phyloP scores from a whole-genome alignment of 805 yeast genomes.

The Schwanniomyces sp. region DNA sequence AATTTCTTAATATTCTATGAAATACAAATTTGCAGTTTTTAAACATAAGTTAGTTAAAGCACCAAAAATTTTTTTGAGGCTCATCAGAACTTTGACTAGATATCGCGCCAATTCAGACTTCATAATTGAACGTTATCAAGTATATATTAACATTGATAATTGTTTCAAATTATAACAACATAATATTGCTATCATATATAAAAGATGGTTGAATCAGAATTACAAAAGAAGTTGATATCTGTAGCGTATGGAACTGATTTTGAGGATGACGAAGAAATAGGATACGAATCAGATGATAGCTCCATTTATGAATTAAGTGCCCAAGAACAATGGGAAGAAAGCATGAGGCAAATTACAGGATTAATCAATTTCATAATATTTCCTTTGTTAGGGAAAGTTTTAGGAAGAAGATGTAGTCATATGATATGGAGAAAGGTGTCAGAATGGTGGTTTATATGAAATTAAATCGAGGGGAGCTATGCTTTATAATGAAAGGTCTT shows the following conservation, averaged over 20 bases:
- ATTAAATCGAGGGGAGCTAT: background rate
- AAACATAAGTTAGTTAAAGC: constrained; percentile 1
- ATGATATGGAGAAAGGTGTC: constrained; percentile 37
- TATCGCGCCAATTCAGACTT: background rate
- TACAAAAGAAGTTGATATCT: background rate
- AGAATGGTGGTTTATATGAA: constrained; percentile 28
- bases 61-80: background rate
- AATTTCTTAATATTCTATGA: background rate
- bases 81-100: constrained; percentile 1
- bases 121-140: background rate
- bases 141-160: no score
- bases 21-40: background rate
- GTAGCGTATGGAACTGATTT: constrained; percentile 4
- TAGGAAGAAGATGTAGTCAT: constrained; percentile 63
- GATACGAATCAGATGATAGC: constrained; percentile 15
- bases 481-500: background rate
- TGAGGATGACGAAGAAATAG: constrained; percentile 10
- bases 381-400: constrained; percentile 64
- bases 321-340: constrained; percentile 75
- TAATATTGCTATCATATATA: no score
- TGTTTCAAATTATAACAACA: no score
- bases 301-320: constrained; percentile 40
- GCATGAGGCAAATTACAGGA: constrained; percentile 57
- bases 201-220: constrained; percentile 3
- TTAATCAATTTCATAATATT: constrained; percentile 58